Conservation (phyloP, 2,329 filamentous ascomycete species). For the Scopulariopsis brevicaulis region DNA sequence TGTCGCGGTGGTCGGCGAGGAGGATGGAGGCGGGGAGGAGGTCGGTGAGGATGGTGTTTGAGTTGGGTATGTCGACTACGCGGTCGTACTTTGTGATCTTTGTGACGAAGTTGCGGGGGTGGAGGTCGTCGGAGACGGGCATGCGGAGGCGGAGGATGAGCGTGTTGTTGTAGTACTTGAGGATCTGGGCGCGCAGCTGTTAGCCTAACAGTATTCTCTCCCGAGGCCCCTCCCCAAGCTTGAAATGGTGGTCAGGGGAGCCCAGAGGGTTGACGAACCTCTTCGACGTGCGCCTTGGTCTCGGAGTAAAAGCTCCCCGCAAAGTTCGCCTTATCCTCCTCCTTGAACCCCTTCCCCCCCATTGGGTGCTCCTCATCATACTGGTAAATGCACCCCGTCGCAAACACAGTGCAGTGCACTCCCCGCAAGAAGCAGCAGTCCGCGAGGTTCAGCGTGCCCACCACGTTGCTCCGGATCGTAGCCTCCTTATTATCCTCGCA, state of each 20-base stretch:
- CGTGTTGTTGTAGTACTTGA: slow-evolving; percentile 49
- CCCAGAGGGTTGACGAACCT: slow-evolving; percentile 27
- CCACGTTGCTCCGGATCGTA: slow-evolving; percentile 56
- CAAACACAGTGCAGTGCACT: slow-evolving; percentile 55
- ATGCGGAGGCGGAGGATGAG: slow-evolving; percentile 57
- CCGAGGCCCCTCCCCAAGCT: too few relatives aligned
- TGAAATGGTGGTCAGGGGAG: too few relatives aligned
- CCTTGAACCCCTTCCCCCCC: slow-evolving; percentile 46
- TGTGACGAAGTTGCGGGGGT: slow-evolving; percentile 57
- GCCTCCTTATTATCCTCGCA: slow-evolving; percentile 59
- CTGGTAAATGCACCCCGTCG: slow-evolving; percentile 57
- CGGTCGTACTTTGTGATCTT: slow-evolving; percentile 55
- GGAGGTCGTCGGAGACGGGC: slow-evolving; percentile 57
- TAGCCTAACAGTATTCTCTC: too few relatives aligned
- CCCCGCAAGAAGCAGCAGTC: slow-evolving; percentile 46
- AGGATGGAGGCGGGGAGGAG: slow-evolving; percentile 50
- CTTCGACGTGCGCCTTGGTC: slow-evolving; percentile 55
- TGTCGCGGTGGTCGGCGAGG: slow-evolving; percentile 48
- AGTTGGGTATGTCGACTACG: slow-evolving; percentile 58
- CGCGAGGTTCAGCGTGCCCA: slow-evolving; percentile 51
- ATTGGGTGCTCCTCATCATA: slow-evolving; percentile 51
- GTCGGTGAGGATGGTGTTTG: slow-evolving; percentile 54
- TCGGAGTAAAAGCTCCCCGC: slow-evolving; percentile 56
- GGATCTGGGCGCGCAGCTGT: slow-evolving; percentile 28
- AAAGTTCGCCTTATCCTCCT: slow-evolving; percentile 55